Evolutionary conservation across 2,329 filamentous ascomycete genomes (phyloP).

Genomic region (Claviceps cyperi): DNA sequence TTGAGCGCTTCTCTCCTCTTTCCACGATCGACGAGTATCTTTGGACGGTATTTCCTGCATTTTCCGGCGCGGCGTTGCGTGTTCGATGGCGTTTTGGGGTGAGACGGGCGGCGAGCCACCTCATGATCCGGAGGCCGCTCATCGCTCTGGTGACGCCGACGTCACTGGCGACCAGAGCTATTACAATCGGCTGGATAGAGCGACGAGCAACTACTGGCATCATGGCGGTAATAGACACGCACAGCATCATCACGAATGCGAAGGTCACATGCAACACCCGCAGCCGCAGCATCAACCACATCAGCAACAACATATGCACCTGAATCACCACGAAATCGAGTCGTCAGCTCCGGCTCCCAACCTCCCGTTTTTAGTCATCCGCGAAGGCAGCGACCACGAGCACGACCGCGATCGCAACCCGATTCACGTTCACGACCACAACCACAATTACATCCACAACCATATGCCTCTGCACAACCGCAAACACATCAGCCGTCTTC

Average conservation of each 20-base stretch:
- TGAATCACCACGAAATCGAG: constrained; percentile 3
- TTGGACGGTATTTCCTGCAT: neutral
- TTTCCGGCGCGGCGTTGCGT: constrained; percentile 9
- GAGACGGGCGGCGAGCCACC: constrained; percentile 18
- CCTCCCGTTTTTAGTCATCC: constrained; percentile 24
- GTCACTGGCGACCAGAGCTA: neutral
- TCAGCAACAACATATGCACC: neutral
- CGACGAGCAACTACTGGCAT: neutral
- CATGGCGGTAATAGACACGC: neutral
- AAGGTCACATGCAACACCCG: neutral
- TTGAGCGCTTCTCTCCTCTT: neutral
- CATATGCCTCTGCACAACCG: neutral
- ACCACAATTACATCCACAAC: constrained; percentile 5
- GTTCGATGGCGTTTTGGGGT: constrained; percentile 27
- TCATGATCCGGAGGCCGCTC: constrained; percentile 10
- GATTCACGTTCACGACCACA: constrained; percentile 2
- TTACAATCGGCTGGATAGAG: neutral
- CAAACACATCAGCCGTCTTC: constrained; percentile 6
- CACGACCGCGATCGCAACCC: constrained; percentile 3
- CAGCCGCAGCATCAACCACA: neutral
- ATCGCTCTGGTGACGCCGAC: neutral
- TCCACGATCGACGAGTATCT: neutral
- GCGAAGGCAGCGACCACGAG: constrained; percentile 15
- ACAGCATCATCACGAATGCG: neutral
- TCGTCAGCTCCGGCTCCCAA: constrained; percentile 20